Evolutionary conservation across 441 rosid species (phyloP), one percentile per base, ranked within the genome.

Genomic region (Omphalea diandra): DNA sequence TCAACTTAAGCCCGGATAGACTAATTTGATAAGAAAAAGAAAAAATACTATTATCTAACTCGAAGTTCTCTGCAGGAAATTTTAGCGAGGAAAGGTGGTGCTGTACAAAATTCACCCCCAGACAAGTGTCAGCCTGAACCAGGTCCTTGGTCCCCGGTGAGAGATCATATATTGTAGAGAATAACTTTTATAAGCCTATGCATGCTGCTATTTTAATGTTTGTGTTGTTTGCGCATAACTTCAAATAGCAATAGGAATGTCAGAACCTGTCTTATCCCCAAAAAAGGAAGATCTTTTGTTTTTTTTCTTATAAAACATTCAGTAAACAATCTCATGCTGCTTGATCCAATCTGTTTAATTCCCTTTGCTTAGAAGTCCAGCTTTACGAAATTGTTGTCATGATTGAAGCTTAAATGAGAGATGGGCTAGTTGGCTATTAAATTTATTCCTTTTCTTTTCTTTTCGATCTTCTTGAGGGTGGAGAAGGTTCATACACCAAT

Each of bases 141-240:
- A 36, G 75, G 97, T 85, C 98, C 98, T 31, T 94, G 94, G 97
- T 94, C 97, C 68, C 98, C 96, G 87, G 98, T 94, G 83, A 15
- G 3, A 70, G 76, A 15, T 66, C 73, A 68, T 83, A 64, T 50
- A 61, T 72, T 69, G 76, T 43, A 61, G 65, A 62, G 38, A 15
- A 26, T 50, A 47, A 17, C 14, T 68, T 77, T 64, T 53, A 40
- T 18, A 35, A 63, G 35, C 20, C 22, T 29, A 17, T 26, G 44
- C 46, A 36, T 24, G 11, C 38, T 38, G 18, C n/a, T 50, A 11
- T 14, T 38, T 20, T 36, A 41, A n/a, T 36, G 0, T 50, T 40
- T 12, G 18, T 54, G 10, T 41, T 53, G 26, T 50, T 61, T 38
- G 6, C n/a, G n/a, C 8, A 18, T 20, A 67, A 55, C 18, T 24